Conservation (phyloP, 2,329 filamentous ascomycete species). For the Ophiostoma fasciatum region DNA sequence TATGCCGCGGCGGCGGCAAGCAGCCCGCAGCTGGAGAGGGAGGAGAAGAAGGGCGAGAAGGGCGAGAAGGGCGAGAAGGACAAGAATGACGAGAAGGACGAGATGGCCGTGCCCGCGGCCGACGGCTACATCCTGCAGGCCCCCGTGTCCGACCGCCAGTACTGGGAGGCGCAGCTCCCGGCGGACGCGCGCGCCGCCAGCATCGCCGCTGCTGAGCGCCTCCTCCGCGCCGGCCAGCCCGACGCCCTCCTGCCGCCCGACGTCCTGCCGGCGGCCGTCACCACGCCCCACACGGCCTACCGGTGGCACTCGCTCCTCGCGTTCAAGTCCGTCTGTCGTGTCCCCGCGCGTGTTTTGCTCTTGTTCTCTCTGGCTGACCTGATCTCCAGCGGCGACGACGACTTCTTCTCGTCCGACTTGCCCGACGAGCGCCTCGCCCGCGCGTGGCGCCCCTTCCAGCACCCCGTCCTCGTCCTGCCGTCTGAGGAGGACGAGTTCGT, state of each 20-base stretch:
- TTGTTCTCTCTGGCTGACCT: conserved; percentile 1
- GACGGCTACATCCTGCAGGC: conserved; percentile 71
- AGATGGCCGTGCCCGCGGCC: too few relatives aligned
- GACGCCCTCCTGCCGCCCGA: conserved; percentile 39
- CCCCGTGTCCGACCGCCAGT: conserved; percentile 64
- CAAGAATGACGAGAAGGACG: too few relatives aligned
- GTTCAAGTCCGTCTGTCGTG: too few relatives aligned
- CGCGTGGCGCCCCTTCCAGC: conserved; percentile 52
- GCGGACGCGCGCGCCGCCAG: conserved; percentile 27
- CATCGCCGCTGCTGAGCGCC: conserved; percentile 33
- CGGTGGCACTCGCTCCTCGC: conserved; percentile 35
- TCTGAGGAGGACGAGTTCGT: conserved; percentile 54
- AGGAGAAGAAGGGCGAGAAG: too few relatives aligned
- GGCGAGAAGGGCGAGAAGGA: too few relatives aligned
- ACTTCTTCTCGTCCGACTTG: conserved; percentile 79
- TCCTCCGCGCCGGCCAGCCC: conserved; percentile 39
- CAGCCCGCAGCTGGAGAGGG: too few relatives aligned
- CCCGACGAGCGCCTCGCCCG: conserved; percentile 33
- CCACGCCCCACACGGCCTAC: conserved; percentile 35
- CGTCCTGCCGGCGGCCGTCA: conserved; percentile 24
- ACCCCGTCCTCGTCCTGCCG: conserved; percentile 48
- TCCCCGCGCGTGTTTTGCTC: too few relatives aligned
- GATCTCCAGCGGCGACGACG: conserved; percentile 53
- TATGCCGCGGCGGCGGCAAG: conserved; percentile 30
- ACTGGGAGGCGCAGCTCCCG: conserved; percentile 30